Evolutionary conservation across 306 rosid species (phyloP), one percentile per base, ranked within the genome.

Genomic region (Rosa lucieae): DNA sequence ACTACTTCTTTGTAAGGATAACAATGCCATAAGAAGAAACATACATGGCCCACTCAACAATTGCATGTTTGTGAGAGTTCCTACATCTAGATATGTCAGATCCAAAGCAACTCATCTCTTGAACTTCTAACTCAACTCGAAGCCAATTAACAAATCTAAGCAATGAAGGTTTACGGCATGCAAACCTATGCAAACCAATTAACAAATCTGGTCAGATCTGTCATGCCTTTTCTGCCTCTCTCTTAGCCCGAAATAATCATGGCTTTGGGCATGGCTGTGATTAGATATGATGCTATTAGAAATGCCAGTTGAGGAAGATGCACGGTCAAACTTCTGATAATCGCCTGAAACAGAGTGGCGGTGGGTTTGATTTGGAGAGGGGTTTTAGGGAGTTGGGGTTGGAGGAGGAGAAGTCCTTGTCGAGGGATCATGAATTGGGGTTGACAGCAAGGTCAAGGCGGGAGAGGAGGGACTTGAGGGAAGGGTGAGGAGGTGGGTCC

Each of bases 11-110:
- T 44, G 97, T 91, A 76, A 93, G 80, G 74, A 26, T 84, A 12
- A 91, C 86, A 35, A 93, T 83, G 59, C 97, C 98, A 68, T 90
- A 93, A 56, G 93, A 91, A 82, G 97, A 92, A 56, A 89, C 94
- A 78, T 93, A 92, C 95, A 91, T 93, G 29, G 93, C 98, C 84
- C 86, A 90, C 87, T 93, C 97, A 55, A 82, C 87, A 73, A 84
- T 82, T 76, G 84, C 75, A 66, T 79, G 92, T 75, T 90, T 91
- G 72, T 90, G 90, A 7, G 92, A 83, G 81, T 69, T 91, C 84
- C 91, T 85, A 84, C 90, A 85, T 48, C 87, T 87, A 67, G 97
- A 89, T 82, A 92, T 84, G 79, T 93, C 97, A 8, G 93, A 90
- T 62, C 89, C 86, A 80, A 90, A 91, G 83, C 98, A 26, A 26